These are phyloP conservation scores for Farysia itapuensis DNA, from an alignment of 1,284 basidiomycete genomes.

Conservation along the genomic window DNA sequence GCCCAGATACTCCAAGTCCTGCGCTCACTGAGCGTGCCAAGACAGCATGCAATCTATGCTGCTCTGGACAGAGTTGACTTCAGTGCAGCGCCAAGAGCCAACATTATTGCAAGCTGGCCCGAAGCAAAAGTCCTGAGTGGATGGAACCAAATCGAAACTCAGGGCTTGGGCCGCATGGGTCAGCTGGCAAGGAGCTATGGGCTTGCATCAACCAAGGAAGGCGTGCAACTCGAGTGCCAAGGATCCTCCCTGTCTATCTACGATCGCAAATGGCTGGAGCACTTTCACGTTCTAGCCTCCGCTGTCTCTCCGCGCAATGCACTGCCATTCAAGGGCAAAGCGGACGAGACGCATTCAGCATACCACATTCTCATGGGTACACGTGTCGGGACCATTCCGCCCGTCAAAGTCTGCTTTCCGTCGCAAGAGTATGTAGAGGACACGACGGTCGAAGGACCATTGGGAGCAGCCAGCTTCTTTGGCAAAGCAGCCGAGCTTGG, in stretches of 20 bases:
- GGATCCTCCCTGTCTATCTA: conserved; percentile 50
- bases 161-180: conserved; percentile 44
- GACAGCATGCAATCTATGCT: conserved; percentile 17
- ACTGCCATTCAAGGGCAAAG: conserved; percentile 30
- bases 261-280: conserved; percentile 51
- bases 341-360: conserved; percentile 15
- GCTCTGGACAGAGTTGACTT: conserved; percentile 29
- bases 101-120: conserved; percentile 47
- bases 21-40: conserved; percentile 36
- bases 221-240: conserved; percentile 41
- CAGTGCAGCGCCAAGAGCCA: conserved; percentile 12
- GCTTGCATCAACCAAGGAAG: background rate
- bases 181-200: conserved; percentile 35
- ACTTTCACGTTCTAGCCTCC: conserved; percentile 47
- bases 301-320: conserved; percentile 23
- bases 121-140: conserved; percentile 18
- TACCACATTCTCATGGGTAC: conserved; percentile 5
- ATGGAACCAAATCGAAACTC: conserved; percentile 45
- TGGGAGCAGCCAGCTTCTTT: conserved; percentile 52
- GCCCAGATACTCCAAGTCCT: conserved; percentile 34
- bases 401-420: conserved; percentile 52
- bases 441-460: conserved; percentile 28
- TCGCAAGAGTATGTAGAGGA: conserved; percentile 38
- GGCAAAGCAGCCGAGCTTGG: conserved; percentile 42
- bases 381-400: conserved; percentile 10